Base-by-base conservation (phyloP, 2,329 filamentous ascomycete genomes). In the Pseudocercospora eumusae region DNA sequence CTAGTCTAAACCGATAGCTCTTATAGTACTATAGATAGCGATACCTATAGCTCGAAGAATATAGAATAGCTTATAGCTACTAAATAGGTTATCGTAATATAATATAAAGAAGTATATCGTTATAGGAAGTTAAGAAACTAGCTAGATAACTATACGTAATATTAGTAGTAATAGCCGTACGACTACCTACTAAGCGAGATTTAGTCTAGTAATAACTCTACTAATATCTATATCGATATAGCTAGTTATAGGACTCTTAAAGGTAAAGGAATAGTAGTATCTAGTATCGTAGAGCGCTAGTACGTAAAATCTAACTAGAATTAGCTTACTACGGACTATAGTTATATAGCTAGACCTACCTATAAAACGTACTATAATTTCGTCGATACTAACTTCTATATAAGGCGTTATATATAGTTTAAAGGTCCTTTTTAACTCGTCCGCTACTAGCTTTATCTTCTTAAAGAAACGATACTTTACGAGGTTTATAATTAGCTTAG, bases 41-140 rank as follows among this genome's bases (percentile, higher is more conserved):
- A 36, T 23, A 15, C 13, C 53, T 56, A 56, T 56, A 56, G 53
- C 53, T 40, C 31, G n/a, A 15, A 56, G 28, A 5, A 56, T 23
- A 23, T 56, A 56, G n/a, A 56, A 56, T 45, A 56, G 27, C 53
- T 56, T 56, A 40, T 40, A 40, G 28, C 27, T 56, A 23, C 28
- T 56, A 56, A 56, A 56, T 56, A 56, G 27, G 27, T 56, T 56
- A 40, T 56, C 23, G 15, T 56, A 56, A 21, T 33, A 56, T n/a
- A 56, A n/a, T 23, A 11, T 18, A 21, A 56, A 56, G 53, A 56
- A 56, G 15, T 36, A 36, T 15, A 15, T 40, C 9, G n/a, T 13
- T 40, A 40, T 18, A 18, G 20, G 53, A 40, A 56, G 53, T 40
- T 56, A 56, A 20, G 18, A 56, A 36, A 40, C 20, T 33, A 56